A percentile compares a stretch with the other conserved stretches of the same genome.
Conservation (phyloP, 805 yeast genomes). For the Sugiyamaella lignohabitans region DNA sequence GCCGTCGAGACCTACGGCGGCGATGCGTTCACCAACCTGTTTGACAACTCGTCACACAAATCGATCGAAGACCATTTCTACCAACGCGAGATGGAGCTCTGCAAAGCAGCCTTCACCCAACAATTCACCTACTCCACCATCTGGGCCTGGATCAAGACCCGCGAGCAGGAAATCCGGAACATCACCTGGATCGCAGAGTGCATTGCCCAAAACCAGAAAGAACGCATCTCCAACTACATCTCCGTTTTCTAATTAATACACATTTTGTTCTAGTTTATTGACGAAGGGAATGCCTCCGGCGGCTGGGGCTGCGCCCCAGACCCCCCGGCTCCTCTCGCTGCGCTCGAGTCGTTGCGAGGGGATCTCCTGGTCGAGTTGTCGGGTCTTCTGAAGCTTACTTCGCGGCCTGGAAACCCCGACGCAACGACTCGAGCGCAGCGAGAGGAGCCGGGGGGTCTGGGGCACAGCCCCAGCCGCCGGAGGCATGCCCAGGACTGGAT, state of each 20-base stretch:
- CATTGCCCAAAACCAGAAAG: slow-evolving; percentile 97
- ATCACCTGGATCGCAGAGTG: slow-evolving; percentile 99
- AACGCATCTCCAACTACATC: slow-evolving; percentile 84
- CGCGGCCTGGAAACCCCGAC: too few relatives aligned
- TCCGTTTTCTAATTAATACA: slow-evolving; percentile 60
- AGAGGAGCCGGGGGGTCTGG: too few relatives aligned
- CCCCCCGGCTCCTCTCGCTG: not conserved
- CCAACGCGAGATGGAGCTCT: slow-evolving; percentile 82
- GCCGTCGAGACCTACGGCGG: slow-evolving; percentile 26
- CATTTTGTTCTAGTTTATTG: too few relatives aligned
- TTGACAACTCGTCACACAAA: slow-evolving; percentile 43
- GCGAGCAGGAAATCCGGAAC: slow-evolving; percentile 94
- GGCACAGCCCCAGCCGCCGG: too few relatives aligned
- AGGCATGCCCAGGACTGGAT: too few relatives aligned
- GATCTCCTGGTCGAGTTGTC: too few relatives aligned
- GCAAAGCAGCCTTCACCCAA: slow-evolving; percentile 91
- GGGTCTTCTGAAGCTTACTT: too few relatives aligned
- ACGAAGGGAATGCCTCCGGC: too few relatives aligned
- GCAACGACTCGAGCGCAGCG: too few relatives aligned
- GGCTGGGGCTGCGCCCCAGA: not conserved
- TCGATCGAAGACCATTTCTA: slow-evolving; percentile 92
- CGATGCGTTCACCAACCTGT: slow-evolving; percentile 33
- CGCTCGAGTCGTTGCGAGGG: too few relatives aligned
- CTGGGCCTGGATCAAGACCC: slow-evolving; percentile 95
- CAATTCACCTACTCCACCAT: slow-evolving; percentile 85